A percentile compares a stretch with the other conserved stretches of the same genome.
Evolutionary conservation across 192 early-diverging fungal genomes (phyloP).

Genomic region (Gamsiella multidivaricata): DNA sequence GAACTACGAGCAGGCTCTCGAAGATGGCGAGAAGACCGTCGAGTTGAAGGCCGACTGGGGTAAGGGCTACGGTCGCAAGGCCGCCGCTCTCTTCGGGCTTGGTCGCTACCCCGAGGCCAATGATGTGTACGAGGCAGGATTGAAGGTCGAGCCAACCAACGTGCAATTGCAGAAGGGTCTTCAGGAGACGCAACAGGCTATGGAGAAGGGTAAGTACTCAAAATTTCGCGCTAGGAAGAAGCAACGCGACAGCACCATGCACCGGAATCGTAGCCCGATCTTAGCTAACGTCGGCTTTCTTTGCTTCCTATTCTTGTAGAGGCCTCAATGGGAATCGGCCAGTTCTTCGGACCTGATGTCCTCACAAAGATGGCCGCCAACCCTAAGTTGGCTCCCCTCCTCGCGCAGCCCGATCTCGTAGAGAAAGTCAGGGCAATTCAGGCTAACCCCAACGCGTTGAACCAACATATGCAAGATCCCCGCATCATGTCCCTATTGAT

Average conservation of each 20-base stretch:
- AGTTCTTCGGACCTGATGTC: constrained; percentile 82
- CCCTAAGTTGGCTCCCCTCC: constrained; percentile 77
- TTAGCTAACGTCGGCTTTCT: not conserved
- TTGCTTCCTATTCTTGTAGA: constrained; percentile 16
- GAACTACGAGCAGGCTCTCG: constrained; percentile 79
- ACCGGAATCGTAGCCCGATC: no score
- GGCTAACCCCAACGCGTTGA: constrained; percentile 73
- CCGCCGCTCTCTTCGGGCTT: constrained; percentile 85
- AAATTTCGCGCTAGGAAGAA: no score
- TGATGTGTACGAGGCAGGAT: constrained; percentile 81
- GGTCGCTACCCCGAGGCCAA: constrained; percentile 74
- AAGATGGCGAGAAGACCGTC: constrained; percentile 89
- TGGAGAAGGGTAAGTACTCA: constrained; percentile 59
- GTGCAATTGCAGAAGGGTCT: constrained; percentile 79
- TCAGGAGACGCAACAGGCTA: constrained; percentile 75
- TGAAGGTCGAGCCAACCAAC: constrained; percentile 85
- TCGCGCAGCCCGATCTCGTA: constrained; percentile 84
- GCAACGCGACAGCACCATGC: no score
- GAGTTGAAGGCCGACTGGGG: constrained; percentile 86
- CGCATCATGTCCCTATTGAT: constrained; percentile 84
- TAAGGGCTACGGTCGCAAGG: constrained; percentile 92
- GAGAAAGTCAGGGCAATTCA: constrained; percentile 81
- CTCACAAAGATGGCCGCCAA: constrained; percentile 84
- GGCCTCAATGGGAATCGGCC: constrained; percentile 56
- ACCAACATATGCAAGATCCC: constrained; percentile 82